Conservation (phyloP, 2,329 filamentous ascomycete genomes). For the Zalaria sp. region DNA sequence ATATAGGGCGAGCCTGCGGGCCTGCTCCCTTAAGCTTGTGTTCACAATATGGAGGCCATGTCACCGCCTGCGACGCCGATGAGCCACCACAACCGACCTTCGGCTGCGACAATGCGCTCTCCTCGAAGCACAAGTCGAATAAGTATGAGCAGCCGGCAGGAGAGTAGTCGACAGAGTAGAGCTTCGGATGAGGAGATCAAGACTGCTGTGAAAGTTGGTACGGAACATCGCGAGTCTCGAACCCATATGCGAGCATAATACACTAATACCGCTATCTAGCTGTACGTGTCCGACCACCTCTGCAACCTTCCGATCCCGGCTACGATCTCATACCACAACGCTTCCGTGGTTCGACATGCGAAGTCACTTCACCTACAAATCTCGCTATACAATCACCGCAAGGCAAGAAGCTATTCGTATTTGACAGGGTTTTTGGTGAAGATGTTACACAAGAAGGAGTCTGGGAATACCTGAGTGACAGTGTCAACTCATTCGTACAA, state of each 20-base stretch:
- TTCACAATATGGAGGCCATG: constrained; percentile 2
- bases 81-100: constrained; percentile 2
- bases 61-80: constrained; percentile 42
- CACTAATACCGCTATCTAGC: constrained; percentile 36
- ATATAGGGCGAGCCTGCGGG: too few species aligned
- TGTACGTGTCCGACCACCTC: constrained; percentile 80
- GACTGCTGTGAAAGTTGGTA: constrained; percentile 93
- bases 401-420: constrained; percentile 88
- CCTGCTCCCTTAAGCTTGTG: too few species aligned
- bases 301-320: constrained; percentile 72
- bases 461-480: constrained; percentile 89
- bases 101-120: constrained; percentile 1
- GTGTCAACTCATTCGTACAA: constrained; percentile 77
- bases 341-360: constrained; percentile 85
- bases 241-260: constrained; percentile 4
- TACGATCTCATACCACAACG: constrained; percentile 91
- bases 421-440: constrained; percentile 84
- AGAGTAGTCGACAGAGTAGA: constrained; percentile 50
- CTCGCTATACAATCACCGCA: constrained; percentile 82
- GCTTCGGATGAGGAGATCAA: constrained; percentile 81
- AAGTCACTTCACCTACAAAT: constrained; percentile 73
- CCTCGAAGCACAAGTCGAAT: constrained; percentile 58
- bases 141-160: constrained; percentile 66
- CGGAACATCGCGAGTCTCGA: constrained; percentile 26
- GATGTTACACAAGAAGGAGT: constrained; percentile 75